Percentiles rank a stretch among this genome's conserved stretches.
These are phyloP conservation scores for Chlorella sp. DNA, from an alignment of 139 green algal genomes.

Conservation along the genomic window DNA sequence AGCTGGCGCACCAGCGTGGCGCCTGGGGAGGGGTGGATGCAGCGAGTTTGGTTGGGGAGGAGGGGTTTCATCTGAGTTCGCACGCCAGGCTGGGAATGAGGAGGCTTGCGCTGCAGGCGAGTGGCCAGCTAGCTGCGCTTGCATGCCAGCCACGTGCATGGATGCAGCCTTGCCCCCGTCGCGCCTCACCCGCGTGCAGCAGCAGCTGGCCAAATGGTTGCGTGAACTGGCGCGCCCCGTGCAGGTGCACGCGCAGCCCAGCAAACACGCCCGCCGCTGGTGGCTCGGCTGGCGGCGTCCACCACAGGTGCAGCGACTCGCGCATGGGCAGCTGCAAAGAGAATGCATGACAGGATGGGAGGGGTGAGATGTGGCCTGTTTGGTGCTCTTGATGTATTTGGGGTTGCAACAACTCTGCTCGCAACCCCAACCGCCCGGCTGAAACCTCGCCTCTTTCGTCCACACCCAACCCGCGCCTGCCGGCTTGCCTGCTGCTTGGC, in stretches of 20 bases:
- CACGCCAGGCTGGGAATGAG: too few species aligned
- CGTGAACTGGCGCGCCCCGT: background rate
- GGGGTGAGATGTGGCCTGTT: too few species aligned
- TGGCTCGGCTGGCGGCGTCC: background rate
- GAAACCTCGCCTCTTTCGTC: background rate
- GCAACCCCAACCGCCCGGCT: background rate
- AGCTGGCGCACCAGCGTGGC: background rate
- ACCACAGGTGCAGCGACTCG: background rate
- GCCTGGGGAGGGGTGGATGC: background rate
- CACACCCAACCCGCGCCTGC: background rate
- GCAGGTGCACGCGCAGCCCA: conserved; percentile 5
- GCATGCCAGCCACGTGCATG: too few species aligned
- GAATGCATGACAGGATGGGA: background rate
- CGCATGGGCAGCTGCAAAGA: conserved; percentile 3
- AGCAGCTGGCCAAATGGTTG: background rate
- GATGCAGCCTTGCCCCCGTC: background rate
- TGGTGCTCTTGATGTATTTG: too few species aligned
- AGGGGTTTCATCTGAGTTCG: too few species aligned
- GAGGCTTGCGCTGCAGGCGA: too few species aligned
- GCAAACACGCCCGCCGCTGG: conserved; percentile 8
- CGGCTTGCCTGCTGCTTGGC: background rate
- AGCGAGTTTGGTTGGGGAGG: too few species aligned
- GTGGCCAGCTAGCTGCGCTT: too few species aligned
- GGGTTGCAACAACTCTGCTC: background rate
- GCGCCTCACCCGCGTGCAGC: background rate